These are phyloP conservation scores for Collybia nuda DNA, from an alignment of 768 basidiomycete species.

Conservation along the genomic window DNA sequence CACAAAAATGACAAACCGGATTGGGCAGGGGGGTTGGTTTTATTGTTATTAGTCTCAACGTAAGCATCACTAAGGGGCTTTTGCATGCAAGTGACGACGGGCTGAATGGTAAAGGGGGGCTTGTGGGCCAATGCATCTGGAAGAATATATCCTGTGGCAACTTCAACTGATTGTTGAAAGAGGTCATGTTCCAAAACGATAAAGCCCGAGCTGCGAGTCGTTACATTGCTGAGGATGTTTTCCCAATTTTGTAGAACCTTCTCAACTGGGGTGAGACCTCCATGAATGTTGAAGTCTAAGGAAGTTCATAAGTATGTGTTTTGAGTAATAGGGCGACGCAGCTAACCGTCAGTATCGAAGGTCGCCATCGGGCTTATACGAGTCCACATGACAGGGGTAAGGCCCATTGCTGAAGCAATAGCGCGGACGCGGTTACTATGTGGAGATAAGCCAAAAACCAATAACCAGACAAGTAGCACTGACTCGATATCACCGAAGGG, in stretches of 20 bases:
- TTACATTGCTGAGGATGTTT: conserved; percentile 63
- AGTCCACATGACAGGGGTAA: conserved; percentile 86
- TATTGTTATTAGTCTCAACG: conserved; percentile 79
- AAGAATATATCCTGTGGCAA: conserved; percentile 85
- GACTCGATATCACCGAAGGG: conserved; percentile 82
- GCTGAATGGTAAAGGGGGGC: conserved; percentile 65
- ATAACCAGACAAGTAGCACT: conserved; percentile 15
- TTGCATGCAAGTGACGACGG: conserved; percentile 70
- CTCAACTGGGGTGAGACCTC: conserved; percentile 53
- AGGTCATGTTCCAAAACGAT: conserved; percentile 88
- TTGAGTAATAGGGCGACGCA: not conserved
- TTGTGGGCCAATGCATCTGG: conserved; percentile 73
- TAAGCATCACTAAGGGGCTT: conserved; percentile 64
- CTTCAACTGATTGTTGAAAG: conserved; percentile 81
- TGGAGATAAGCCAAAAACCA: conserved; percentile 7
- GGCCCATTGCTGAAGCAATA: conserved; percentile 78
- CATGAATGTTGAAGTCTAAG: conserved; percentile 79
- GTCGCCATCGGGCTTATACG: conserved; percentile 56
- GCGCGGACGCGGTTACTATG: conserved; percentile 82
- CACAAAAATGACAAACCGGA: conserved; percentile 62
- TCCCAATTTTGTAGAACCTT: conserved; percentile 75
- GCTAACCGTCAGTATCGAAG: conserved; percentile 69
- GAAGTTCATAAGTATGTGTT: conserved; percentile 5
- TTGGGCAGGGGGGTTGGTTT: conserved; percentile 50
- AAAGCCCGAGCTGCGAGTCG: conserved; percentile 68